Evolutionary conservation across 1,284 basidiomycete genomes (phyloP), one percentile per base, ranked within the genome.

Genomic region (Tausonia pullulans): DNA sequence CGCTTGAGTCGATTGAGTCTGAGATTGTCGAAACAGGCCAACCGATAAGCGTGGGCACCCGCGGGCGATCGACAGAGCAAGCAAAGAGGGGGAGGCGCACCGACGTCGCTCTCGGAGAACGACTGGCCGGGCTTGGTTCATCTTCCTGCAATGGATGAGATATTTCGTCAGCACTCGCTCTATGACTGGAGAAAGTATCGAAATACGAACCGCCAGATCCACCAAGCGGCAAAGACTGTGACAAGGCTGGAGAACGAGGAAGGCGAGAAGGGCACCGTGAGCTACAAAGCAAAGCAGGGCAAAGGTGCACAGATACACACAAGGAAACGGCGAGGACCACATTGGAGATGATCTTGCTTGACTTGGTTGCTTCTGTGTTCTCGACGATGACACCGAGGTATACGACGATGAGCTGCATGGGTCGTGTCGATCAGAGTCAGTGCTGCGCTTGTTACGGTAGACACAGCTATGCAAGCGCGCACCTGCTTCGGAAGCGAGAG

Each of bases 161-260:
- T 27, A 27, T 27, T 27, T 27, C 27, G 27, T 27, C 27, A 27
- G 27, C 27, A 27, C 27, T 27, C 27, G 27, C 27, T 27, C 27
- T 27, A 27, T 27, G 27, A 27, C 27, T 27, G 27, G 27, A 27
- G 27, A 27, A 27, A 27, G 27, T 27, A 27, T 27, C 27, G 27
- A 27, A 27, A 27, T 27, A 27, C 27, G 27, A 27, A 27, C 27
- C 27, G 27, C 70, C 83, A 84, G 70, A 95, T 87, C 74, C 87
- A 95, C 85, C 88, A 92, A 76, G 88, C 86, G 0, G 90, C 87
- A 51, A 78, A 74, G 57, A 89, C 69, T 0, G 92, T 95, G 68
- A 95, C 81, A 40, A 90, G 58, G 56, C 16, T 58, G 43, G 27
- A 27, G 27, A 27, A 27, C 27, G 45, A 9, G 46, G 16, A 64